Evolutionary conservation across 2,329 filamentous ascomycete genomes (phyloP).

Genomic region (Venturia carpophila): DNA sequence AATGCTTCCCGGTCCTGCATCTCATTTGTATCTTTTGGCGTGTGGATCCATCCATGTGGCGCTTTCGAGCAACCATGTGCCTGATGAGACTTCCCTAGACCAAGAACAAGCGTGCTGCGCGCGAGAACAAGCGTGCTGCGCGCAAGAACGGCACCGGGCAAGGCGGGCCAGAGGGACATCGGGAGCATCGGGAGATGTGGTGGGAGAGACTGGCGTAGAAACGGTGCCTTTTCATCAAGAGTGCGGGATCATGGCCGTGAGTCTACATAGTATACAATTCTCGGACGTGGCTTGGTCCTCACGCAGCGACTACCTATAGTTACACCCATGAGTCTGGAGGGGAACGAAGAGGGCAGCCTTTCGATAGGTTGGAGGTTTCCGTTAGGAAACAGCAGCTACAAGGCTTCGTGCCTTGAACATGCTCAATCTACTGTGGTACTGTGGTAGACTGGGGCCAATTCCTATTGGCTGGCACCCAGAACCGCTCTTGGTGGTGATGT

Average conservation of each 20-base stretch:
- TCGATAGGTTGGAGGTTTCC: not conserved
- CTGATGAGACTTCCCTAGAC: constrained; percentile 6
- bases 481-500: not conserved
- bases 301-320: not conserved
- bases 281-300: not conserved
- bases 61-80: constrained; percentile 2
- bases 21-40: not conserved
- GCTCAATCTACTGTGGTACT: too few species aligned
- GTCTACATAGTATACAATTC: not conserved
- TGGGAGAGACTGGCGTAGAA: not conserved
- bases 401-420: not conserved
- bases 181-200: not conserved
- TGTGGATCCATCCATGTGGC: not conserved
- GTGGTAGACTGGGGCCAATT: not conserved
- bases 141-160: constrained; percentile 5
- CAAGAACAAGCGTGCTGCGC: not conserved
- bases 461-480: not conserved
- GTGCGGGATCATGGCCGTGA: not conserved
- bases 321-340: not conserved
- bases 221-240: not conserved
- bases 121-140: not conserved
- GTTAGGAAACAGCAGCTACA: not conserved
- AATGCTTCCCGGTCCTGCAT: not conserved
- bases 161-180: not conserved
- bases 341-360: not conserved